These are phyloP conservation scores for Camellia oleifera DNA, from an alignment of 179 eudicot genomes.

Conservation along the genomic window DNA sequence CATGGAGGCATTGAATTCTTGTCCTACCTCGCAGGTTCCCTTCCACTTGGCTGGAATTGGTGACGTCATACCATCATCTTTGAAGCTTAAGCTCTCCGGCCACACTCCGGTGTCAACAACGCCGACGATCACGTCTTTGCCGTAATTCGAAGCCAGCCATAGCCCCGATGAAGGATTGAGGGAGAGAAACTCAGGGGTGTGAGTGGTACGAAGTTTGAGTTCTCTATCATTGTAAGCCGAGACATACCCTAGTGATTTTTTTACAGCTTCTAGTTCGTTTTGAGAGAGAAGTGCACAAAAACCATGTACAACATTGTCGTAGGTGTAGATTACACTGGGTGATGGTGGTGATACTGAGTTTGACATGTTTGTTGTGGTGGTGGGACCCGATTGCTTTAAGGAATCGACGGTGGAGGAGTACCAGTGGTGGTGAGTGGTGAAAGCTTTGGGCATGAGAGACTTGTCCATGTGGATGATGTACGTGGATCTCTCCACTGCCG, in stretches of 20 bases:
- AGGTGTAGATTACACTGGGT: conserved; percentile 17
- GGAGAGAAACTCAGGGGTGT: conserved; percentile 9
- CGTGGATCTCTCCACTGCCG: conserved; percentile 24
- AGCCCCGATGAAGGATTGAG: not conserved
- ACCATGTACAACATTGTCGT: conserved; percentile 25
- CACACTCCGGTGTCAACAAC: conserved; percentile 33
- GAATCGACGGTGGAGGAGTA: conserved; percentile 11
- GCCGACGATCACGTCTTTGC: conserved; percentile 26
- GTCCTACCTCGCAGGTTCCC: conserved; percentile 27
- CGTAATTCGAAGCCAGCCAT: conserved; percentile 27
- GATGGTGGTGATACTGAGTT: not conserved
- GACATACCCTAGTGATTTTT: conserved; percentile 16
- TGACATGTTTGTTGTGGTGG: not conserved
- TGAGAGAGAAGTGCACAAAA: conserved; percentile 19
- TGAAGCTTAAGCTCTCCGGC: conserved; percentile 40
- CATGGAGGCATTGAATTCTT: conserved; percentile 25
- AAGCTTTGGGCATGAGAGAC: conserved; percentile 38
- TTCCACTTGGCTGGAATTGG: conserved; percentile 23
- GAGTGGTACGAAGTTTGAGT: conserved; percentile 10
- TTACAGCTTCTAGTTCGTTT: conserved; percentile 17
- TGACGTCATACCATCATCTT: conserved; percentile 25
- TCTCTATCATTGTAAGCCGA: not conserved
- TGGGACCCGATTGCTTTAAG: not conserved
- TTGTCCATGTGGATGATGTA: conserved; percentile 64
- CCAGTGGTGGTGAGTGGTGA: conserved; percentile 13